Evolutionary conservation across 2,329 filamentous ascomycete species (phyloP), one percentile per base, ranked within the genome.

Genomic region (Aspergillus intermedius): DNA sequence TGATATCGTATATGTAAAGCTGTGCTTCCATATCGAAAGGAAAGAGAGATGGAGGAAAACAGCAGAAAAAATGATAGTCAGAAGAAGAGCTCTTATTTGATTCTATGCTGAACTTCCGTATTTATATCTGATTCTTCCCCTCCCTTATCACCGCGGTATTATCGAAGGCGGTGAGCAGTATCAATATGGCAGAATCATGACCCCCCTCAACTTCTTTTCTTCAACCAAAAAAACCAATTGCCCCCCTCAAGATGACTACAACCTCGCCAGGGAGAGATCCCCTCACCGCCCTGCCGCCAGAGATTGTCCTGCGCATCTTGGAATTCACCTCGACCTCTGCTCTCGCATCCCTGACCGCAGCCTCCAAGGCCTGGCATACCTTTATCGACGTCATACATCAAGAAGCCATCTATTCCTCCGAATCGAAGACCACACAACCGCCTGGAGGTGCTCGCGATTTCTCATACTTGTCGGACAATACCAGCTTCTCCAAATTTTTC

Each of bases 321-420:
- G 68, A 74, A 30, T 72, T 70, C 49, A 54, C 65, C 4, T 49
- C 67, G 2, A 37, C 67, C 5, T 56, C 67, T 4, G 55, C 61
- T 7, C 51, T 73, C n/a, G 69, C 68, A 7, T 59, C 61, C 9
- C 58, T 73, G 22, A 70, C 64, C 6, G 55, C 58, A 2, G 49
- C 62, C 5, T 68, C 64, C 32, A 62, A 61, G 42, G 59, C 63
- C 39, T 74, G 71, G 71, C 63, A 73, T 50, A 47, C 55, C 12
- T 73, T 74, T 56, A 70, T 74, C 54, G 70, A 74, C 49, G 53
- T 65, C 50, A 66, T 63, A 8, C 70, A 74, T 52, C 68, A 69
- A 56, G 66, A 74, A 40, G 61, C 64, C 4, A 71, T 74, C 50
- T 74, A 74, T 51, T 58, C 60, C n/a, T 58, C 62, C 22, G 47